phyloP scores from a whole-genome alignment of 225 moss, liverwort and hornwort species.

The Takakia lepidozioides region DNA sequence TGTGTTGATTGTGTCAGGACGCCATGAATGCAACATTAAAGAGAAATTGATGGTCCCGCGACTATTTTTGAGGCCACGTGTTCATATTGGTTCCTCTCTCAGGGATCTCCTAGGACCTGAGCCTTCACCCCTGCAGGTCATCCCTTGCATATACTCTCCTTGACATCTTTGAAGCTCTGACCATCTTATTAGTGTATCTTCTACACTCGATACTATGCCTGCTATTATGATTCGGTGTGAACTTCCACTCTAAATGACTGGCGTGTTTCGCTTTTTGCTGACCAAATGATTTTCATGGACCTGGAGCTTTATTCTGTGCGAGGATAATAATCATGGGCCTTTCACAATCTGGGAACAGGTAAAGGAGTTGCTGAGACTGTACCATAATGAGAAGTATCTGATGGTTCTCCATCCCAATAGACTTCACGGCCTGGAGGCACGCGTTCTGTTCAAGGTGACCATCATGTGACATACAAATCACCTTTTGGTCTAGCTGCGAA shows the following conservation, averaged over 20 bases:
- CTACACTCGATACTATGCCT: too few species aligned
- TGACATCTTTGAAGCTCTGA: too few species aligned
- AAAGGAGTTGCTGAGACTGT: conserved; percentile 23
- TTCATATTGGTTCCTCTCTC: conserved; percentile 35
- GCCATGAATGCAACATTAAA: conserved; percentile 22
- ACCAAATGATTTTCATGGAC: too few species aligned
- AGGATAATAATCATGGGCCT: too few species aligned
- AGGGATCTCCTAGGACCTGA: conserved; percentile 16
- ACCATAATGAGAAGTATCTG: conserved; percentile 23
- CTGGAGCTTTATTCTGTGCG: too few species aligned
- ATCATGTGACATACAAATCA: too few species aligned
- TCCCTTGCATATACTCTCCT: neutral
- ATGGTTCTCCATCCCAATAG: conserved; percentile 17
- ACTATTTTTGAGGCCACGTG: conserved; percentile 22
- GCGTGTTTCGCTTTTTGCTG: too few species aligned
- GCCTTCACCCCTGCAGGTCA: conserved; percentile 14
- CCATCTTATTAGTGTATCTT: too few species aligned
- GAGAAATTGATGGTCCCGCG: conserved; percentile 31
- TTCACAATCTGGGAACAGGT: conserved; percentile 4
- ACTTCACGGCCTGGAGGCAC: conserved; percentile 17
- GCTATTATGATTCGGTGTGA: too few species aligned
- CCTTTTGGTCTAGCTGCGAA: neutral
- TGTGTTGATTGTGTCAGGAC: conserved; percentile 11
- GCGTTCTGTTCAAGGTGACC: conserved; percentile 27
- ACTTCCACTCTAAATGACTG: too few species aligned